Evolutionary conservation across 345 rosid genomes (phyloP), one percentile per base, ranked within the genome.

Genomic region (Noccaea bulbosa): DNA sequence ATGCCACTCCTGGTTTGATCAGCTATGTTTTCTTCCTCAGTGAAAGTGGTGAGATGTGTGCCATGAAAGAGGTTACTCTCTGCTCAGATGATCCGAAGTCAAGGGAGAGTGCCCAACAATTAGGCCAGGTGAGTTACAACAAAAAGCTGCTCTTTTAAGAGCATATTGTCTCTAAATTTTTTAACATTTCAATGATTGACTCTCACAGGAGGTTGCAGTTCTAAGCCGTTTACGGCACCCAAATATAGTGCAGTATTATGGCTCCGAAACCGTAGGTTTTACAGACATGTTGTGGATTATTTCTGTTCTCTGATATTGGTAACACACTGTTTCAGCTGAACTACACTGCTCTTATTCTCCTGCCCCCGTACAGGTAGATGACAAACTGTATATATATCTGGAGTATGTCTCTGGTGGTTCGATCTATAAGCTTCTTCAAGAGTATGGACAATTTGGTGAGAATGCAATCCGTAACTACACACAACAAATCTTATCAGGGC

Each of bases 341-440:
- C 59, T 27, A 41, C 3, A 16, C 69, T 38, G 39, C 57, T 32
- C 32, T 46, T 67, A 62, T 44, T 46, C 61, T n/a, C 8, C 16
- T 9, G 8, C 15, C 66, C 37, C 54, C 68, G 20, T 41, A 61
- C 89, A 89, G 93, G 70, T 85, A 44, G 89, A 80, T 69, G 91
- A 89, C 80, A 86, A 74, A 62, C 77, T 87, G 70, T 90, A 82
- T 72, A 87, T 89, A 81, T 89, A 89, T 81, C 75, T 90, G 79
- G 93, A 90, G 79, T 90, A 84, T 60, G 89, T 90, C 45, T 87
- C 96, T 41, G 96, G 90, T 49, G 96, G 96, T 59, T 90, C 96
- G 34, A 90, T 90, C 50, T 82, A 90, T 80, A 90, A 90, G 77
- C 81, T 90, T 65, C 96, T 90, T 78, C 90, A 82, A 66, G 96